Evolutionary conservation across 768 basidiomycete genomes (phyloP).

Genomic region (Pleurotus tuber-regium): DNA sequence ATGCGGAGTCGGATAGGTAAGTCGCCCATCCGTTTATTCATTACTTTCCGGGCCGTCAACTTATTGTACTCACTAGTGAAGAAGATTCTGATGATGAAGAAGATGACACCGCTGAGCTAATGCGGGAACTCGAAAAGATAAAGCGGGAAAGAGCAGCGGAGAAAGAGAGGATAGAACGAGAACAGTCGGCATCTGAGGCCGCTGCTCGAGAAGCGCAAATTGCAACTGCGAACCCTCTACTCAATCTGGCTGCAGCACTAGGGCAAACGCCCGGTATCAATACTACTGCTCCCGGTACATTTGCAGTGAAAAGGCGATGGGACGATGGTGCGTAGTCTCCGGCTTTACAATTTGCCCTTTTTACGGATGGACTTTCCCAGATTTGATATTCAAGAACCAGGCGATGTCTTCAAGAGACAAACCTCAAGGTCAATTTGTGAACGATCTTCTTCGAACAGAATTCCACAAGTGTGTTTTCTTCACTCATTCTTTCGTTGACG

Average conservation of each 20-base stretch:
- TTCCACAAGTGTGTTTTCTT: constrained; percentile 78
- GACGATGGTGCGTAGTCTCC: constrained; percentile 70
- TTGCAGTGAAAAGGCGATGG: constrained; percentile 92
- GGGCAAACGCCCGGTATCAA: constrained; percentile 74
- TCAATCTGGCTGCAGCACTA: constrained; percentile 89
- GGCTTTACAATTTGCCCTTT: background rate
- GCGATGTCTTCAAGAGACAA: constrained; percentile 68
- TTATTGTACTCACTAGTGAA: constrained; percentile 41
- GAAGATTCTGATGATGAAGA: constrained; percentile 61
- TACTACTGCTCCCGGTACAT: constrained; percentile 76
- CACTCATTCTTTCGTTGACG: background rate
- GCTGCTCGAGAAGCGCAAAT: constrained; percentile 77
- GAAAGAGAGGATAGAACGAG: constrained; percentile 77
- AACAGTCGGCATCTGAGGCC: constrained; percentile 59
- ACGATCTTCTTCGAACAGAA: constrained; percentile 90
- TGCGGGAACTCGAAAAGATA: constrained; percentile 98
- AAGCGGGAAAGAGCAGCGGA: constrained; percentile 95
- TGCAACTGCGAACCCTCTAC: constrained; percentile 82
- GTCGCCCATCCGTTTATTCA: background rate
- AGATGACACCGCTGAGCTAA: constrained; percentile 89
- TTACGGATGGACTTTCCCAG: constrained; percentile 35
- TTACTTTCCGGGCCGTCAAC: background rate
- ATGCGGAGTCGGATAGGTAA: constrained; percentile 48
- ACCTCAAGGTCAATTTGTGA: constrained; percentile 81
- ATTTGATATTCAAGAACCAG: constrained; percentile 99